Percentiles rank a stretch among this genome's conserved stretches.
These are phyloP conservation scores for Zea mays DNA, from an alignment of 176 grass and related monocot species.

Conservation along the genomic window Zm-B73-REFERENCE-NAM-5.0 NC_050099.1:143272501-143273000, in stretches of 20 bases:
- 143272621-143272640: neutral
- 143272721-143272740: neutral
- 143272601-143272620: neutral
- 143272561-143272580: constrained; percentile 6
- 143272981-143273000: neutral
- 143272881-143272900: neutral
- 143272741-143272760: neutral
- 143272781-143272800: too few species aligned
- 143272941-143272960: neutral
- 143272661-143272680: constrained; percentile 11
- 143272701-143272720: neutral
- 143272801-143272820: too few species aligned
- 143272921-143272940: neutral
- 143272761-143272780: neutral
- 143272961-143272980: neutral
- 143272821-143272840: too few species aligned
- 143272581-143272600: constrained; percentile 12
- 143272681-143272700: neutral
- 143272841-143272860: too few species aligned
- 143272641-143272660: neutral
- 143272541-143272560: constrained; percentile 1
- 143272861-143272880: neutral
- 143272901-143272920: neutral
- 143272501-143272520: neutral
- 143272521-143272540: neutral